Evolutionary conservation across 2,329 filamentous ascomycete species (phyloP), one percentile per base, ranked within the genome.

Genomic region (Magnaporthiopsis rhizophila): DNA sequence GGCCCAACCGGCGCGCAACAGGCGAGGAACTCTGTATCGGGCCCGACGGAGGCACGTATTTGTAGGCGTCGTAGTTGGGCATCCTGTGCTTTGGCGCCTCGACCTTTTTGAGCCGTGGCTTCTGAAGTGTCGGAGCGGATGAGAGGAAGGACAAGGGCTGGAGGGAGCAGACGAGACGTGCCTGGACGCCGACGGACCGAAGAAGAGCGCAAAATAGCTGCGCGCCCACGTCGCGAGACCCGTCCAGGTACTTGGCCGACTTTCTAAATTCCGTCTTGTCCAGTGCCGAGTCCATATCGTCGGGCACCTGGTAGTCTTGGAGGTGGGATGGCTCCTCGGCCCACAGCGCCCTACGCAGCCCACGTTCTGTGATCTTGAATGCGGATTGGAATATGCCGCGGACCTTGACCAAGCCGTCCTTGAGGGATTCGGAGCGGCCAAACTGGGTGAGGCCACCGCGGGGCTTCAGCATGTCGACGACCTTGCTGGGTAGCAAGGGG

Each of bases 131-230:
- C 2, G 84, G 84, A 0, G 79, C 82, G 0, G 78, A 76, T 6
- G 81, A 82, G 2, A 81, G 79, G 69, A 93, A 93, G 0, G 90
- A 83, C 0, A 99, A 80, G 1, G 89, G 86, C 69, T 99, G 95
- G 3, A 99, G 78, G 5, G 95, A 99, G 74, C 92, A 97, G 0
- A 98, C 90, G 5, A 99, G 81, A 15, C 95, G 85, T 6, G 91
- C 83, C 67, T 92, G 86, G 8, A 98, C 86, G 3, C 91, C 92
- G n/a, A 84, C 86, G n/a, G 87, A 85, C 24, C 95, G 87, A 4
- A 99, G 81, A 38, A 98, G 76, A 3, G 93, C 90, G 74, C 95
- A 98, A 71, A 96, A 97, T 0, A 99, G 75, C 73, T 98, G 93
- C 1, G 92, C 90, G 0, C 93, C 95, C 12, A 96, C 82, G 74